Evolutionary conservation across 192 early-diverging fungal species (phyloP), one percentile per base, ranked within the genome.

Genomic region (Coemansia sp.): DNA sequence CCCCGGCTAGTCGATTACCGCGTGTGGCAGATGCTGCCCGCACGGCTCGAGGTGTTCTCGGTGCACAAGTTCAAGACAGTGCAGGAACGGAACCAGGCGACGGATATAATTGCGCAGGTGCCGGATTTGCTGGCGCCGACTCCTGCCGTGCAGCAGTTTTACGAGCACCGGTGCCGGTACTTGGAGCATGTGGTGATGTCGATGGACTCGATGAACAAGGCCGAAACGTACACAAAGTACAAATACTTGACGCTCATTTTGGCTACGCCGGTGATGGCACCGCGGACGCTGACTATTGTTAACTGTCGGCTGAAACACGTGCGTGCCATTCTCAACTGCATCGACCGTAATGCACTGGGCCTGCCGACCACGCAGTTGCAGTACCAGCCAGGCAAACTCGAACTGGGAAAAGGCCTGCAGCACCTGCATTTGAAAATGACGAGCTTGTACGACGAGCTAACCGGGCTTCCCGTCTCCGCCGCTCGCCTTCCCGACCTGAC

Each of bases 161-260:
- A 79, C 61, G 76, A 79, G 64, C 76, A 79, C 48, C 50, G 76
- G 3, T 79, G 76, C 57, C 56, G 76, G 12, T 74, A 79, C 49
- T 47, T 79, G 41, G 76, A 79, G 35, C 76, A 79, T 43, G 71
- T 79, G 23, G 76, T 79, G 12, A 73, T 79, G 76, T 79, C 76
- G 13, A 79, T 79, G 76, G 76, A 79, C 54, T 79, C 76, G 61
- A 73, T 79, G 60, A 79, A 74, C 64, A 66, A 73, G 59, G 76
- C 76, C 10, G 76, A 79, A 61, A 79, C 76, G 0, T 79, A 70
- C 52, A 79, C 76, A 56, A 79, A 79, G 64, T 79, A 79, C 71
- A 79, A 79, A 64, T 79, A 79, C 47, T 19, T 79, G 64, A 73
- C 76, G 12, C 58, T 79, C 52, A 66, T 64, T 9, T 43, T 79